These are phyloP conservation scores for Dactylellina cionopaga DNA, from an alignment of 2,329 filamentous ascomycete species.

Conservation along the genomic window DNA sequence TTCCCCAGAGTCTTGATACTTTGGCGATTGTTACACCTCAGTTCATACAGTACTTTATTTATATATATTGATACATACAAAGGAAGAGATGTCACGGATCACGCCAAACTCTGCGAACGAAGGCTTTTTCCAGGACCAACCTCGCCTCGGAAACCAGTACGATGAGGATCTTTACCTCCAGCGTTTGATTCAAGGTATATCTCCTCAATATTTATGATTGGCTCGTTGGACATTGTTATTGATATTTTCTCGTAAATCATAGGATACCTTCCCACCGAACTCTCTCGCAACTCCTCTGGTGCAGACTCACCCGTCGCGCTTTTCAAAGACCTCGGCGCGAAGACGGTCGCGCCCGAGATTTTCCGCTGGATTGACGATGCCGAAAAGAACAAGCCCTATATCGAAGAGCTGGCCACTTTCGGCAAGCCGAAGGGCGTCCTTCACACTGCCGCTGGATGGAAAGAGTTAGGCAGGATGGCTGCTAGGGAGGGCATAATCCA, in stretches of 20 bases:
- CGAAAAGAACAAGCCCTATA: slow-evolving; percentile 72
- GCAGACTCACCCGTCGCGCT: slow-evolving; percentile 17
- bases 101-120: slow-evolving; percentile 60
- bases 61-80: not conserved
- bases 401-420: slow-evolving; percentile 71
- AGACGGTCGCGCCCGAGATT: slow-evolving; percentile 67
- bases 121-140: slow-evolving; percentile 69
- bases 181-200: slow-evolving; percentile 66
- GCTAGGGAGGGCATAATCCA: slow-evolving; percentile 66
- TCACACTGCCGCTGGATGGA: slow-evolving; percentile 75
- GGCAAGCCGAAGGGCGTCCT: slow-evolving; percentile 70
- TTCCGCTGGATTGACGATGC: slow-evolving; percentile 71
- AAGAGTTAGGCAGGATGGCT: slow-evolving; percentile 69
- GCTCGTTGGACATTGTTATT: slow-evolving; percentile 3
- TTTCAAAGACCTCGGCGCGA: slow-evolving; percentile 39
- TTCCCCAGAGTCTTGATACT: slow-evolving; percentile 10
- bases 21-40: not conserved
- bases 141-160: slow-evolving; percentile 68
- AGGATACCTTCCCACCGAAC: slow-evolving; percentile 28
- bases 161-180: slow-evolving; percentile 67
- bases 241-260: not conserved
- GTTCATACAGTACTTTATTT: not conserved
- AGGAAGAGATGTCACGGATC: slow-evolving; percentile 24
- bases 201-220: not conserved
- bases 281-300: slow-evolving; percentile 21